These are phyloP conservation scores for Geranium brycei DNA, from an alignment of 345 rosid species.

Conservation along the genomic window DNA sequence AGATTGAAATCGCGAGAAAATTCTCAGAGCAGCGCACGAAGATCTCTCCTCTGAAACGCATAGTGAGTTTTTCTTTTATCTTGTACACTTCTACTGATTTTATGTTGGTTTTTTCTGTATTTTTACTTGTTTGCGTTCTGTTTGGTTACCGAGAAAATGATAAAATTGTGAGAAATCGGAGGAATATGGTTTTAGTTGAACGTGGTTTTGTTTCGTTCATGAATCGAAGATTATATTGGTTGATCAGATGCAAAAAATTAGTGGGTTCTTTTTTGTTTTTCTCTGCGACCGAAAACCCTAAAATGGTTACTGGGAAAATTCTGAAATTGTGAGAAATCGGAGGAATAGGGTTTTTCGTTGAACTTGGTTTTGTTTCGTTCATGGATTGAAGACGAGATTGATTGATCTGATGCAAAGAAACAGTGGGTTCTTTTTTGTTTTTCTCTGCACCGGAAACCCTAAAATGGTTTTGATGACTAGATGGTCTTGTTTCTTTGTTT, in stretches of 20 bases:
- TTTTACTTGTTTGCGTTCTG: not conserved
- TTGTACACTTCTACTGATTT: not conserved
- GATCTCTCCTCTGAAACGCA: not conserved
- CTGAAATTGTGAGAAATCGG: not conserved
- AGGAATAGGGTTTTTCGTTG: not conserved
- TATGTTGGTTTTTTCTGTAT: not conserved
- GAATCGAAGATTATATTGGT: not conserved
- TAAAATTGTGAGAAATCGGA: not conserved
- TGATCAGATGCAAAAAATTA: not conserved
- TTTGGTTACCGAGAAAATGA: constrained; percentile 3
- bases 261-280: not conserved
- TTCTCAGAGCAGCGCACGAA: not conserved
- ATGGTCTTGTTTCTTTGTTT: no score
- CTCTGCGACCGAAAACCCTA: not conserved
- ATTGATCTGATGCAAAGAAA: not conserved
- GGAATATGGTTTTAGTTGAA: not conserved
- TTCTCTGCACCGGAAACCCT: not conserved
- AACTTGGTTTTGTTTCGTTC: not conserved
- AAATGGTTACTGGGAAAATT: not conserved
- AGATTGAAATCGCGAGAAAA: not conserved
- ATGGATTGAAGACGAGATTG: not conserved
- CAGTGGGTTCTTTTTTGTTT: not conserved
- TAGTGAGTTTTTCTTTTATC: not conserved
- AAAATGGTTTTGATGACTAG: not conserved
- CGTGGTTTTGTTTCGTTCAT: not conserved